Conservation (phyloP, 2,329 filamentous ascomycete genomes). For the Colletotrichum coccodes region DNA sequence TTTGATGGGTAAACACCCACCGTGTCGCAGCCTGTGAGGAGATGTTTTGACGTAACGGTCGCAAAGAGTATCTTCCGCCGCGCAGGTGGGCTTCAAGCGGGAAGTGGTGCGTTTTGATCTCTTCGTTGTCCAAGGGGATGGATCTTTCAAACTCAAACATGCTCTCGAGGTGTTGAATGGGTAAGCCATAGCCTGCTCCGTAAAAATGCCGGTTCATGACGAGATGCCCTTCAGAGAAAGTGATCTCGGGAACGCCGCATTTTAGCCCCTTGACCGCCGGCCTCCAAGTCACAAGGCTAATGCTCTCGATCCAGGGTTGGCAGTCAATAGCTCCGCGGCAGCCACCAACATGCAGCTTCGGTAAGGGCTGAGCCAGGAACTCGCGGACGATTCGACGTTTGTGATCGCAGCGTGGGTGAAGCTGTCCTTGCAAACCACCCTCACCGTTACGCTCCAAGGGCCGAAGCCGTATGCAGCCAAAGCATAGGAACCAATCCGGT, state of each 20-base stretch:
- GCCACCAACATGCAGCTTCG: neutral
- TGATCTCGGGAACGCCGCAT: neutral
- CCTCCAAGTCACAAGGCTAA: neutral
- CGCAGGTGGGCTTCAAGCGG: neutral
- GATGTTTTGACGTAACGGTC: neutral
- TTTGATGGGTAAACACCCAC: neutral
- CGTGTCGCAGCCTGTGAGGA: neutral
- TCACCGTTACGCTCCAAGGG: neutral
- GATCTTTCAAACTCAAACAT: neutral
- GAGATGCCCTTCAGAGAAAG: neutral
- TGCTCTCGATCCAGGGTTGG: neutral
- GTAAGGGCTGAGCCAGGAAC: too few species aligned
- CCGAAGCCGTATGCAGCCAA: neutral
- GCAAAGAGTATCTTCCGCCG: neutral
- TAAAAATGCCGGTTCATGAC: conserved; percentile 3
- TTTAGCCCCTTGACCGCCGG: neutral
- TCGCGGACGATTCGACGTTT: neutral
- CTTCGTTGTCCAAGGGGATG: neutral
- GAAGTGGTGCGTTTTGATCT: neutral
- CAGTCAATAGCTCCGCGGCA: neutral
- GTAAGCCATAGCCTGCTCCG: neutral
- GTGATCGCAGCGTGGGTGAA: neutral
- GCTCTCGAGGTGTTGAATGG: neutral
- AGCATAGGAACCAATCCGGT: neutral
- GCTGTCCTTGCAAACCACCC: neutral